Evolutionary conservation across 2,329 filamentous ascomycete genomes (phyloP).

Genomic region (Ophiocordyceps unilateralis): DNA sequence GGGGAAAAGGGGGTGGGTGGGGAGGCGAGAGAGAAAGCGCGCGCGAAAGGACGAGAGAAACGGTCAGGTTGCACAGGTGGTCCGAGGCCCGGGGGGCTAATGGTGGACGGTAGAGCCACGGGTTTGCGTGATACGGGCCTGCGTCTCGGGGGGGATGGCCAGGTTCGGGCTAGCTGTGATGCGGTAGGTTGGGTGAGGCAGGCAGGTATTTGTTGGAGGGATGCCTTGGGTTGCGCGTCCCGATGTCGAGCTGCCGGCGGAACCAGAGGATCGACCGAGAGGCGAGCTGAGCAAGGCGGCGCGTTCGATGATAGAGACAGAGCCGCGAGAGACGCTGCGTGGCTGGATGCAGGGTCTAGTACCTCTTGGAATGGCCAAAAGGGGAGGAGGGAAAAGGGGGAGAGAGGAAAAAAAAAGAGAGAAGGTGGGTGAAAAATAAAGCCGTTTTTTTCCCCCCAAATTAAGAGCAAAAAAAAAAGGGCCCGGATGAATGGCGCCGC

Average conservation of each 20-base stretch:
- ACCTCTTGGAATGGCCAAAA: neutral
- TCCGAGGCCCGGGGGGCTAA: conserved; percentile 6
- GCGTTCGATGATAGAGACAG: neutral
- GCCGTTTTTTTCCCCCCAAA: no score
- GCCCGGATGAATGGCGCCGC: neutral
- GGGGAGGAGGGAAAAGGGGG: neutral
- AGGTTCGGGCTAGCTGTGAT: conserved; percentile 1
- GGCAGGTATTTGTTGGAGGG: neutral
- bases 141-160: conserved; percentile 2
- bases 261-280: neutral
- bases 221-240: neutral
- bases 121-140: conserved; percentile 10
- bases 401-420: neutral
- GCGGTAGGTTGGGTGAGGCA: conserved; percentile 1
- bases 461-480: neutral
- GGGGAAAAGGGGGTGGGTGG: conserved; percentile 2
- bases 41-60: neutral
- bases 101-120: conserved; percentile 5
- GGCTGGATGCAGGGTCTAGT: neutral
- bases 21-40: neutral
- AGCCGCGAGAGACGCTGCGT: neutral
- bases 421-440: no score
- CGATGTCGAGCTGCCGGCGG: conserved; percentile 1
- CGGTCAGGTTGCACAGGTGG: neutral
- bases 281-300: neutral